Percentiles rank a stretch among this genome's conserved stretches.
phyloP scores from a whole-genome alignment of 2,329 filamentous ascomycete genomes.

The Fusarium sp. region DNA sequence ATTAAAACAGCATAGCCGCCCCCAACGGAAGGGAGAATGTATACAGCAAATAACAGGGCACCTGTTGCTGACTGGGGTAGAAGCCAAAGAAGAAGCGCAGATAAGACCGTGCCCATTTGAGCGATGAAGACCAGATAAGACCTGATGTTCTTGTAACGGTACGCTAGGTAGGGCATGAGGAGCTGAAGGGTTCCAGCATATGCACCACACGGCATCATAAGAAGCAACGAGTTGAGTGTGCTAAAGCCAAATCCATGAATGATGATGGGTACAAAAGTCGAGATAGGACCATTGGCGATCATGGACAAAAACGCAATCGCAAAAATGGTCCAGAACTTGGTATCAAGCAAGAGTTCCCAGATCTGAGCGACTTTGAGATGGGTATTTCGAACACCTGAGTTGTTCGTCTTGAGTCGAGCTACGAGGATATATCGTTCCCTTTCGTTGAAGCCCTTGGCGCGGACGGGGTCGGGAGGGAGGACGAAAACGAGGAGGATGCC shows the following conservation, averaged over 20 bases:
- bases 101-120: conserved; percentile 57
- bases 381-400: conserved; percentile 58
- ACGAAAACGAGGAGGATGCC: conserved; percentile 55
- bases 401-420: conserved; percentile 50
- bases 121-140: conserved; percentile 57
- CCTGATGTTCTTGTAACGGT: conserved; percentile 52
- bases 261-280: conserved; percentile 61
- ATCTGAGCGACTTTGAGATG: conserved; percentile 61
- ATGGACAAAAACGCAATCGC: conserved; percentile 54
- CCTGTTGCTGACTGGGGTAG: conserved; percentile 48
- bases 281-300: conserved; percentile 60
- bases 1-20: conserved; percentile 64
- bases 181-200: conserved; percentile 56
- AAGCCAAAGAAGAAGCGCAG: conserved; percentile 36
- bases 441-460: conserved; percentile 50
- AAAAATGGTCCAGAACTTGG: conserved; percentile 59
- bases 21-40: conserved; percentile 60
- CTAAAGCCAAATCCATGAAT: conserved; percentile 61
- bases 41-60: conserved; percentile 62
- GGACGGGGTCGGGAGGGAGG: conserved; percentile 57
- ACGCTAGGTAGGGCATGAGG: conserved; percentile 57
- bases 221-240: conserved; percentile 58
- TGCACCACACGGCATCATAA: conserved; percentile 54
- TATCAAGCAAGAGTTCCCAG: conserved; percentile 51
- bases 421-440: conserved; percentile 50